Evolutionary conservation across 1,284 basidiomycete species (phyloP).

Genomic region (Porodaedalea pini): DNA sequence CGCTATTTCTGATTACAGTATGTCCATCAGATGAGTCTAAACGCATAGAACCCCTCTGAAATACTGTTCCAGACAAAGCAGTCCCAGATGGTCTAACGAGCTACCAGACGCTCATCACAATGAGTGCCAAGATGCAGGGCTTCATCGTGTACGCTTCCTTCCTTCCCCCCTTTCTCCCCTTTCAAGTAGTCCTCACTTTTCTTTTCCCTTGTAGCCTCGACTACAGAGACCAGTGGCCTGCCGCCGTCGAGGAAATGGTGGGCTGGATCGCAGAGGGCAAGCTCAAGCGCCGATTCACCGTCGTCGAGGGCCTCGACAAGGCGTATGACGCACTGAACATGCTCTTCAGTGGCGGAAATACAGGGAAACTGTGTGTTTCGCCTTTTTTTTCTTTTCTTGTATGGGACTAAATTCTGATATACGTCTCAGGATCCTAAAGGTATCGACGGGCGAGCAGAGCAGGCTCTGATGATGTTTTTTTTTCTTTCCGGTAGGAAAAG

Average conservation of each 20-base stretch:
- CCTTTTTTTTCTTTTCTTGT: not conserved
- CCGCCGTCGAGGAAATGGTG: slow-evolving; percentile 52
- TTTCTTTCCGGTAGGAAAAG: not conserved
- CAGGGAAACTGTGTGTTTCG: slow-evolving; percentile 71
- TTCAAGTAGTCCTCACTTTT: not conserved
- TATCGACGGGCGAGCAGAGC: slow-evolving; percentile 1
- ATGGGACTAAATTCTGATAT: not conserved
- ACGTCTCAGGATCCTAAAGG: slow-evolving; percentile 6
- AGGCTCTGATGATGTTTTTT: not conserved
- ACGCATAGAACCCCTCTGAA: not conserved
- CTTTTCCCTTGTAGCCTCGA: slow-evolving; percentile 48
- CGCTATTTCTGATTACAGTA: slow-evolving; percentile 79
- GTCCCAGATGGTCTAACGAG: slow-evolving; percentile 57
- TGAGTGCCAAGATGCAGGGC: slow-evolving; percentile 76
- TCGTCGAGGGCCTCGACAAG: slow-evolving; percentile 71
- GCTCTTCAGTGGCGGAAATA: slow-evolving; percentile 78
- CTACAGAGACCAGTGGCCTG: slow-evolving; percentile 54
- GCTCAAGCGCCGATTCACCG: slow-evolving; percentile 78
- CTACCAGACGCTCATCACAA: slow-evolving; percentile 67
- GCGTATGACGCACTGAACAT: slow-evolving; percentile 66
- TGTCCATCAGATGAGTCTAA: slow-evolving; percentile 25
- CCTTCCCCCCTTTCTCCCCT: slow-evolving; percentile 10
- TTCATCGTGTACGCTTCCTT: slow-evolving; percentile 66
- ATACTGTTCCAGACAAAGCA: slow-evolving; percentile 38
- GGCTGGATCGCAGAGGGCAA: slow-evolving; percentile 62